Base-by-base conservation (phyloP, 352 stramenopile genomes). In the Blastocystis sp. region DNA sequence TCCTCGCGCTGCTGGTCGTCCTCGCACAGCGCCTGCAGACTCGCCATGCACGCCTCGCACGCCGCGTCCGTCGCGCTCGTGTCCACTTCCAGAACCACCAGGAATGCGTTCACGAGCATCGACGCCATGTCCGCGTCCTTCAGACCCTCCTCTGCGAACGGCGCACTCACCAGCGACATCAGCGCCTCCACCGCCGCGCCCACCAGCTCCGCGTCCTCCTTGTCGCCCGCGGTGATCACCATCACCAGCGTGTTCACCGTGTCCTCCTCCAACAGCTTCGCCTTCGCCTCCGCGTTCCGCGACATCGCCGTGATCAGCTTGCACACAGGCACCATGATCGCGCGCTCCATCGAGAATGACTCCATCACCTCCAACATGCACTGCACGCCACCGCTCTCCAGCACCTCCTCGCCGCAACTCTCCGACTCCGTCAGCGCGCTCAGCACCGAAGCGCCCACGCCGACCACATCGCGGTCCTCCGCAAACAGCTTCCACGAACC, bases 111-210 rank as follows among this genome's bases (percentile, higher is more conserved):
- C 48, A 64, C 69, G 1, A 81, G 27, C 27, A 81, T 65, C 69
- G 44, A 3, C 8, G 40, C 69, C 8, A 81, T 40, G 36, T 81
- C 51, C 34, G 27, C 21, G 36, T 44, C 69, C 48, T 64, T 4
- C 69, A 64, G 24, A 27, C 7, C 42, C 18, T 81, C 34, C 16
- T 46, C 48, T 4, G 29, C 36, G 46, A 64, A 81, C 24, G 69
- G 69, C 16, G 42, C n/a, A n/a, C 11, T 42, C 46, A 81, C 40
- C 69, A 81, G 53, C 4, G n/a, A n/a, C 69, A 81, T 81, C 69
- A 81, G 69, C 27, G 48, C 48, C 18, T 29, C 24, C 44, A 81
- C n/a, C 27, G 69, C 69, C 21, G 29, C 27, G 32, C 44, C 42
- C 29, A 81, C 42, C 69, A 81, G 16, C 69, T 61, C 69, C 14